phyloP scores from a whole-genome alignment of 2,329 filamentous ascomycete species.

The Trichophyton simii region DNA sequence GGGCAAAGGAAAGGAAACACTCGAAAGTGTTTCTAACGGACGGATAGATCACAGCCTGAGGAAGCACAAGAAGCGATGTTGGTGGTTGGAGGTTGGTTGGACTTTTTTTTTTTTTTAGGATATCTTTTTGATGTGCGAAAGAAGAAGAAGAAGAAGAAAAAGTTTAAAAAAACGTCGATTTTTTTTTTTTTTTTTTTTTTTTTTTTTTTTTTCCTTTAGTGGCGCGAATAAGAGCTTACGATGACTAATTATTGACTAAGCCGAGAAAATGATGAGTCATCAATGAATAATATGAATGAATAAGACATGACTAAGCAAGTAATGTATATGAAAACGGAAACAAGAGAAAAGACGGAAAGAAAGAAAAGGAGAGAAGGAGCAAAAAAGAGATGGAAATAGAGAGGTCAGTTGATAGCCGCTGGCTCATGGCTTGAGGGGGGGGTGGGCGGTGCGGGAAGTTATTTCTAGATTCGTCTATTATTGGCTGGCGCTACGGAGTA shows the following conservation, averaged over 20 bases:
- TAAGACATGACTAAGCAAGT: not conserved
- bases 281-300: too few relatives aligned
- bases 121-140: not conserved
- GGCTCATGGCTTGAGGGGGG: too few relatives aligned
- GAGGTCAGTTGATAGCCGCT: too few relatives aligned
- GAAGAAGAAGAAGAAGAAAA: not conserved
- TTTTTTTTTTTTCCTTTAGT: slow-evolving; percentile 3
- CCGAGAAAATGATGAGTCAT: too few relatives aligned
- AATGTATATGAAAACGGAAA: not conserved
- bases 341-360: not conserved
- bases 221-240: slow-evolving; percentile 7
- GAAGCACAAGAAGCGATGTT: not conserved
- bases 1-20: slow-evolving; percentile 14
- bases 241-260: not conserved
- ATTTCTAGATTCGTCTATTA: too few relatives aligned
- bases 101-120: not conserved
- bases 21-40: not conserved
- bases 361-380: not conserved
- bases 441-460: too few relatives aligned
- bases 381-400: too few relatives aligned
- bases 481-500: too few relatives aligned
- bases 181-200: slow-evolving; percentile 4
- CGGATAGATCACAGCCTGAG: not conserved
- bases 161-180: not conserved
- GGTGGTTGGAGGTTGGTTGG: not conserved